Evolutionary conservation across 2,329 filamentous ascomycete genomes (phyloP).

Genomic region (Anthostomella pinea): DNA sequence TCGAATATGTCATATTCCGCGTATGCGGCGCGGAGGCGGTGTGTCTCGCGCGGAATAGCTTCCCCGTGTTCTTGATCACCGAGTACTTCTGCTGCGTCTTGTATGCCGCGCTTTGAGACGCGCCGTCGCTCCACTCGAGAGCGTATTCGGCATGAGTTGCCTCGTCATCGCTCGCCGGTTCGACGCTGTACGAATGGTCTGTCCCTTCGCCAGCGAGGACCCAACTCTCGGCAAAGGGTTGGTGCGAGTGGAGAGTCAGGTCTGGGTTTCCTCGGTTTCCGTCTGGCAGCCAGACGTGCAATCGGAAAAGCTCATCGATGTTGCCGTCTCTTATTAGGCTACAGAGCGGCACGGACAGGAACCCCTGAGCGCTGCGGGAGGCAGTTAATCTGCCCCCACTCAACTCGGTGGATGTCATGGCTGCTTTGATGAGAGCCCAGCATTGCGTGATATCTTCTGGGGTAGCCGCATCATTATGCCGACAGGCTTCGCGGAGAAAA

Average conservation of each 20-base stretch:
- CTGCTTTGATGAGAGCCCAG: not conserved
- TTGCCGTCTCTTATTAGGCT: slow-evolving; percentile 29
- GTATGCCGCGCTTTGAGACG: slow-evolving; percentile 19
- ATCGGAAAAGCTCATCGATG: slow-evolving; percentile 26
- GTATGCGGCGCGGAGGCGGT: slow-evolving; percentile 11
- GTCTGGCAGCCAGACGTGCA: slow-evolving; percentile 36
- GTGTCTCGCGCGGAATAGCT: slow-evolving; percentile 13
- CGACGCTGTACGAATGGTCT: slow-evolving; percentile 29
- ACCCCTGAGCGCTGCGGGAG: slow-evolving; percentile 34
- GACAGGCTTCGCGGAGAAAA: slow-evolving; percentile 4
- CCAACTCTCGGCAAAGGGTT: slow-evolving; percentile 36
- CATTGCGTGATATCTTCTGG: not conserved
- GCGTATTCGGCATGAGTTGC: slow-evolving; percentile 32
- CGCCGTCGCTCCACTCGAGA: slow-evolving; percentile 27
- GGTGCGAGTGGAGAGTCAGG: slow-evolving; percentile 34
- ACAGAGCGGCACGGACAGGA: slow-evolving; percentile 34
- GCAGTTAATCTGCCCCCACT: slow-evolving; percentile 8
- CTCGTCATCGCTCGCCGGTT: slow-evolving; percentile 5
- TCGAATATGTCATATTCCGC: slow-evolving; percentile 25
- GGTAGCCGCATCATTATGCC: not conserved
- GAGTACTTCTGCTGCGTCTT: slow-evolving; percentile 27
- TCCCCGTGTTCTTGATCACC: slow-evolving; percentile 24
- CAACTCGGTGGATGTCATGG: too few relatives aligned
- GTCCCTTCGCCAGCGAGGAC: slow-evolving; percentile 33
- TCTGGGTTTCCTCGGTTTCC: slow-evolving; percentile 25